These are phyloP conservation scores for Acer yangbiense DNA, from an alignment of 345 rosid genomes.

Conservation along the genomic window DNA sequence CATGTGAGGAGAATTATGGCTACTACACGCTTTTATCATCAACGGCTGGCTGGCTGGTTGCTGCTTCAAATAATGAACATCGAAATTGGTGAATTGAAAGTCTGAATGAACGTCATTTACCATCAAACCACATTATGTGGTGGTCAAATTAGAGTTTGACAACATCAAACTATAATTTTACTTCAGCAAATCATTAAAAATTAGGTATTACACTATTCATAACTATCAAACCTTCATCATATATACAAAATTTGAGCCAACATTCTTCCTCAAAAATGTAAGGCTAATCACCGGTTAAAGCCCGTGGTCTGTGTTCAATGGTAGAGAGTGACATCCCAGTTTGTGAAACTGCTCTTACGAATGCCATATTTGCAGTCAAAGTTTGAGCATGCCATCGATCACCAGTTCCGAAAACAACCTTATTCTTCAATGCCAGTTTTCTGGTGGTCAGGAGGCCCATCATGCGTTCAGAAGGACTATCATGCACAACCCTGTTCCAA, in stretches of 20 bases:
- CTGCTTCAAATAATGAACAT: too few species aligned
- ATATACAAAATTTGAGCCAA: neutral
- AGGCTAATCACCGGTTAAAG: constrained; percentile 71
- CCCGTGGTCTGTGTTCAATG: constrained; percentile 77
- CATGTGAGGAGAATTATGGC: neutral
- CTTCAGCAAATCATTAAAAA: too few species aligned
- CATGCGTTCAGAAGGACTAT: constrained; percentile 82
- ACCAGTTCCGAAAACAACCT: constrained; percentile 85
- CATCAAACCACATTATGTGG: too few species aligned
- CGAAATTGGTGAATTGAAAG: too few species aligned
- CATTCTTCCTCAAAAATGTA: neutral
- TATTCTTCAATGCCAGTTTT: constrained; percentile 85
- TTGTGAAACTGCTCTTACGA: constrained; percentile 90
- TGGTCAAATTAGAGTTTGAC: too few species aligned
- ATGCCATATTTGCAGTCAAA: constrained; percentile 86
- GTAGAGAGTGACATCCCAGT: constrained; percentile 82
- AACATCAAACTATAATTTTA: too few species aligned
- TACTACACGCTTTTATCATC: too few species aligned
- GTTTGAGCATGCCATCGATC: constrained; percentile 80
- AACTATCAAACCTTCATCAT: neutral
- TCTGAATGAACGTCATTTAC: too few species aligned
- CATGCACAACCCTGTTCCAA: constrained; percentile 60
- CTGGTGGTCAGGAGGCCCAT: constrained; percentile 75
- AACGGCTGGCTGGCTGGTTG: too few species aligned
- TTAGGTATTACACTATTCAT: too few species aligned